Conservation (phyloP, 345 rosid genomes). For the Eucalyptus guilfoylei region DNA sequence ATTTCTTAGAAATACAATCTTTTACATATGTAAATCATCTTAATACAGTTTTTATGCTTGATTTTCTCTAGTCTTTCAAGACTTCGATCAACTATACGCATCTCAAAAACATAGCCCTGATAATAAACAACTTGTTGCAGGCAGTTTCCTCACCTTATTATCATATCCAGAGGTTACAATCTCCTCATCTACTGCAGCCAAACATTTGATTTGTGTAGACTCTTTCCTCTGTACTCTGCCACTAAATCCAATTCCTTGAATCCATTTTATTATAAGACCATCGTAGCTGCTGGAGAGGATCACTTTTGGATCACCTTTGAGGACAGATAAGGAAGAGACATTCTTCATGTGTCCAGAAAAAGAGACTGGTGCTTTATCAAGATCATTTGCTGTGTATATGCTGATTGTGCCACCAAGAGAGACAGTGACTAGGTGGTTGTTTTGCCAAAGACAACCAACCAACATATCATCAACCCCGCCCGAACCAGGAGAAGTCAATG, state of each 20-base stretch:
- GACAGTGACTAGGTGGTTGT: conserved; percentile 73
- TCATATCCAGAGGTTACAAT: conserved; percentile 82
- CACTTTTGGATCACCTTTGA: conserved; percentile 45
- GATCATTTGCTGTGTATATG: conserved; percentile 66
- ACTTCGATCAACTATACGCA: neutral
- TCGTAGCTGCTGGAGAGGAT: conserved; percentile 80
- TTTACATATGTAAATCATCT: neutral
- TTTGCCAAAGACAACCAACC: conserved; percentile 94
- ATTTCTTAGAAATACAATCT: neutral
- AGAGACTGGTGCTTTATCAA: conserved; percentile 56
- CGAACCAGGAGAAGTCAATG: conserved; percentile 49
- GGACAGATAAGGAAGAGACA: conserved; percentile 57
- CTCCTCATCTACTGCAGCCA: conserved; percentile 79
- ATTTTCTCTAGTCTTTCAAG: neutral
- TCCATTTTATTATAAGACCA: conserved; percentile 85
- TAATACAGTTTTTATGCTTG: neutral
- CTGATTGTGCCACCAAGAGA: conserved; percentile 89
- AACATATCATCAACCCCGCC: conserved; percentile 95
- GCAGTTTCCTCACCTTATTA: conserved; percentile 45
- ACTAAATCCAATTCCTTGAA: conserved; percentile 75
- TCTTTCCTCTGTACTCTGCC: conserved; percentile 71
- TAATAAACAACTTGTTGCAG: neutral
- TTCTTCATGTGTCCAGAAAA: conserved; percentile 89
- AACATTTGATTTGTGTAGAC: conserved; percentile 71
- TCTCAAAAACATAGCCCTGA: neutral